A percentile compares a stretch with the other conserved stretches of the same genome.
phyloP scores from a whole-genome alignment of 2,329 filamentous ascomycete species.

The Fusarium sp. region DNA sequence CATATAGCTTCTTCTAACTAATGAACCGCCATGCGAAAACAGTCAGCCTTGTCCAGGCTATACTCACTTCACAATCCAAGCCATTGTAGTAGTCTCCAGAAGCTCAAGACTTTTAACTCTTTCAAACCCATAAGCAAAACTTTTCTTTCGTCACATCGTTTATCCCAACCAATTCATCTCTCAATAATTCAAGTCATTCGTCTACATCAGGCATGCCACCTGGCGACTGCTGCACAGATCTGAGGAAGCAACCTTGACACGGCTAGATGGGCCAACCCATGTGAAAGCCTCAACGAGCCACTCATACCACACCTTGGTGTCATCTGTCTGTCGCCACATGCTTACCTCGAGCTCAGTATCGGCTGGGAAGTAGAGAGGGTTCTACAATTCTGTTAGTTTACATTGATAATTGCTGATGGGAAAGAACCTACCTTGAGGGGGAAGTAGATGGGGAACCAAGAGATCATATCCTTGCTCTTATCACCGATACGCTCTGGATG shows the following conservation, averaged over 20 bases:
- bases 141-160: constrained; percentile 34
- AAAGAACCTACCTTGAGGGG: constrained; percentile 80
- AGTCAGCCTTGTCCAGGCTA: background rate
- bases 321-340: constrained; percentile 97
- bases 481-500: constrained; percentile 90
- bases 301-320: constrained; percentile 98
- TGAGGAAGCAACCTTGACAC: constrained; percentile 74
- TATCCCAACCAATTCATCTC: background rate
- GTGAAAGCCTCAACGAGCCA: constrained; percentile 92
- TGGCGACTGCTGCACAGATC: constrained; percentile 77
- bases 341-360: constrained; percentile 87
- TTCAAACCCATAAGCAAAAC: constrained; percentile 23
- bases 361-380: constrained; percentile 86
- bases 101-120: background rate
- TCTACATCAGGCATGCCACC: constrained; percentile 77
- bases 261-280: constrained; percentile 68
- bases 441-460: constrained; percentile 99
- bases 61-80: constrained; percentile 25
- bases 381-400: constrained; percentile 62
- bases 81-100: no score
- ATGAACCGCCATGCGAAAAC: background rate
- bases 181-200: background rate
- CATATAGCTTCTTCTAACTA: background rate
- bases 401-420: fast-evolving
- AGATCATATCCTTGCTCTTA: constrained; percentile 98